phyloP scores from a whole-genome alignment of 2,329 filamentous ascomycete genomes.

The Cordyceps fumosorosea region DNA sequence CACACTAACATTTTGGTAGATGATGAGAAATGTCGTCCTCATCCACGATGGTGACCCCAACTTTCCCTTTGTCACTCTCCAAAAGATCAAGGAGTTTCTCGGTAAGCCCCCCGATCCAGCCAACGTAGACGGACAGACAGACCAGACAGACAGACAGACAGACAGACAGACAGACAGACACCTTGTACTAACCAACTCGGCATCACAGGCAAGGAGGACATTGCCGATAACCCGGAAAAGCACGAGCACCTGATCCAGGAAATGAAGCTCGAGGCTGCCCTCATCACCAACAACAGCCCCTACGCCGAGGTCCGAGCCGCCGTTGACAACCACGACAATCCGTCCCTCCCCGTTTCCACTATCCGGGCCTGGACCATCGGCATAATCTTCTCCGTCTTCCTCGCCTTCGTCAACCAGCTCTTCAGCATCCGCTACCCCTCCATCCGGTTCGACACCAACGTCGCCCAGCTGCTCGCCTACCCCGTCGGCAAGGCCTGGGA shows the following conservation, averaged over 20 bases:
- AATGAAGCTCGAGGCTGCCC: conserved; percentile 28
- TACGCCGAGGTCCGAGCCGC: conserved; percentile 33
- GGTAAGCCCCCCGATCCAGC: conserved; percentile 14
- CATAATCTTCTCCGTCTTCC: conserved; percentile 26
- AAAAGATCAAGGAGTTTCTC: conserved; percentile 33
- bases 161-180: too few relatives aligned
- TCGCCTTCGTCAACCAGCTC: conserved; percentile 30
- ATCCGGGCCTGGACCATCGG: conserved; percentile 30
- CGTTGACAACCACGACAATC: conserved; percentile 33
- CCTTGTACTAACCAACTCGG: neutral
- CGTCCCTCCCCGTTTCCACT: conserved; percentile 29
- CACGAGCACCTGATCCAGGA: conserved; percentile 25
- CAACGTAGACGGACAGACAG: neutral
- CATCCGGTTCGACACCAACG: conserved; percentile 30
- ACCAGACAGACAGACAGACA: neutral
- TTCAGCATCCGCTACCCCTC: conserved; percentile 31
- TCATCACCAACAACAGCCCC: conserved; percentile 27
- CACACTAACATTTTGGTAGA: neutral
- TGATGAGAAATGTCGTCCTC: conserved; percentile 31
- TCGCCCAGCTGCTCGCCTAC: conserved; percentile 32
- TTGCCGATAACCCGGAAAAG: conserved; percentile 23
- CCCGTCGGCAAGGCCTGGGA: conserved; percentile 30
- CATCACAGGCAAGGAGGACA: conserved; percentile 14
- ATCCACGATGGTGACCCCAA: conserved; percentile 39
- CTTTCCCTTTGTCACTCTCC: conserved; percentile 33